A percentile compares a stretch with the other conserved stretches of the same genome.
phyloP scores from a whole-genome alignment of 495 filamentous ascomycete genomes.

The Podospora tetraspora region DNA sequence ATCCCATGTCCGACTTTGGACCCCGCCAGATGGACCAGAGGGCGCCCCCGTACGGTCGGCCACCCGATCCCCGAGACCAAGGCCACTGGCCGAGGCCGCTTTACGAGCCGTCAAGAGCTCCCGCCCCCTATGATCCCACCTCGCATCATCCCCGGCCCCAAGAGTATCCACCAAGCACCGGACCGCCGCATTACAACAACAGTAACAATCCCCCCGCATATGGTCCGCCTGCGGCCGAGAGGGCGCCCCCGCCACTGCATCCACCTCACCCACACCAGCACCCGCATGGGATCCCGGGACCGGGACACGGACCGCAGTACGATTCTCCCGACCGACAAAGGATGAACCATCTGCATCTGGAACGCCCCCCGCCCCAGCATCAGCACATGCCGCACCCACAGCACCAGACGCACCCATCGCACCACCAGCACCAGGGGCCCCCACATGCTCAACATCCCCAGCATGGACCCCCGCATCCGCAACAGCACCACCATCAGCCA shows the following conservation, averaged over 20 bases:
- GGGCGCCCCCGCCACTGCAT: constrained; percentile 41
- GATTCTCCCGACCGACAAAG: constrained; percentile 48
- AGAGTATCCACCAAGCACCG: constrained; percentile 40
- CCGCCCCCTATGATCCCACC: constrained; percentile 24
- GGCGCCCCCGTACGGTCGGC: constrained; percentile 33
- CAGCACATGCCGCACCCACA: constrained; percentile 17
- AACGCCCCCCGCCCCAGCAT: constrained; percentile 36
- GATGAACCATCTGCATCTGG: constrained; percentile 30
- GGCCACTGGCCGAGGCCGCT: constrained; percentile 37
- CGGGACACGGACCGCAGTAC: constrained; percentile 36
- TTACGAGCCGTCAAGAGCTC: constrained; percentile 20
- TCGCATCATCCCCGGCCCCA: constrained; percentile 37
- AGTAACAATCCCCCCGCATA: constrained; percentile 45
- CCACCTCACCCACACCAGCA: constrained; percentile 35
- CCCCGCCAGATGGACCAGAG: constrained; percentile 30
- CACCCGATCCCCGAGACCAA: constrained; percentile 42
- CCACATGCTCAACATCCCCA: constrained; percentile 31
- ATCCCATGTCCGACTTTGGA: constrained; percentile 27
- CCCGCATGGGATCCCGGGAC: constrained; percentile 27
- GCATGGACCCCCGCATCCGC: constrained; percentile 27
- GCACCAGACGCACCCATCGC: constrained; percentile 18
- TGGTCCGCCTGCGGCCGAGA: constrained; percentile 39
- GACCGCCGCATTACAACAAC: constrained; percentile 35
- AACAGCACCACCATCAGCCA: constrained; percentile 29
- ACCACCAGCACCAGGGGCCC: constrained; percentile 30